phyloP scores from a whole-genome alignment of 345 rosid species.

The Aurinia saxatilis region DNA sequence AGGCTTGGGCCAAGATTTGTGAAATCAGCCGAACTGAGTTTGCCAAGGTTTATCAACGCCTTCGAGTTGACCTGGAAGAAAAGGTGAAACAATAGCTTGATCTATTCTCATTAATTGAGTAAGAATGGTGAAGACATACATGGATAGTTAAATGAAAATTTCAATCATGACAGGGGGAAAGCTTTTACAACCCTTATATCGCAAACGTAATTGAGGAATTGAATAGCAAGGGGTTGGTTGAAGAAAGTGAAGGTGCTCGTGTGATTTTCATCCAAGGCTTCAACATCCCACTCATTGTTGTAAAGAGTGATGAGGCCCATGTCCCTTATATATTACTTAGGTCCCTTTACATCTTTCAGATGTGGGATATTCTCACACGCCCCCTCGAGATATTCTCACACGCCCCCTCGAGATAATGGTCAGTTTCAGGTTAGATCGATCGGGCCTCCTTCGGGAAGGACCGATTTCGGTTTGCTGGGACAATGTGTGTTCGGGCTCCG shows the following conservation, averaged over 20 bases:
- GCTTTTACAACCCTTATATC: constrained; percentile 86
- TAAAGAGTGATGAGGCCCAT: constrained; percentile 97
- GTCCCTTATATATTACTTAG: too few relatives aligned
- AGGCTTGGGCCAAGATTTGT: constrained; percentile 80
- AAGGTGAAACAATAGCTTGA: constrained; percentile 40
- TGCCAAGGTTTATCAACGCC: constrained; percentile 69
- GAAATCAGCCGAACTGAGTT: constrained; percentile 78
- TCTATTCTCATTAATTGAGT: not conserved
- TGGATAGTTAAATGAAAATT: not conserved
- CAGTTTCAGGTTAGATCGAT: too few relatives aligned
- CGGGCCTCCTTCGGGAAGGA: too few relatives aligned
- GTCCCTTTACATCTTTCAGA: too few relatives aligned
- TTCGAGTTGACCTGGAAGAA: constrained; percentile 76
- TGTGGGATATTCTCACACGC: too few relatives aligned
- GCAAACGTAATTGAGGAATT: constrained; percentile 51
- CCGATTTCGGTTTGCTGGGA: too few relatives aligned
- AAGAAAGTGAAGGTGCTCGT: constrained; percentile 91
- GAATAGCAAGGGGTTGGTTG: constrained; percentile 54
- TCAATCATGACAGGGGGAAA: constrained; percentile 68
- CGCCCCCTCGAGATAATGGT: too few relatives aligned
- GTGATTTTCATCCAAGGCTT: constrained; percentile 72
- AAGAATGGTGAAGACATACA: not conserved
- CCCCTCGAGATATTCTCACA: too few relatives aligned
- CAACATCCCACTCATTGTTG: constrained; percentile 85
- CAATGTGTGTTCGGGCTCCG: too few relatives aligned